Percentiles rank a stretch among this genome's conserved stretches.
Evolutionary conservation across 2,329 filamentous ascomycete genomes (phyloP).

Genomic region (Trichophyton verrucosum): DNA sequence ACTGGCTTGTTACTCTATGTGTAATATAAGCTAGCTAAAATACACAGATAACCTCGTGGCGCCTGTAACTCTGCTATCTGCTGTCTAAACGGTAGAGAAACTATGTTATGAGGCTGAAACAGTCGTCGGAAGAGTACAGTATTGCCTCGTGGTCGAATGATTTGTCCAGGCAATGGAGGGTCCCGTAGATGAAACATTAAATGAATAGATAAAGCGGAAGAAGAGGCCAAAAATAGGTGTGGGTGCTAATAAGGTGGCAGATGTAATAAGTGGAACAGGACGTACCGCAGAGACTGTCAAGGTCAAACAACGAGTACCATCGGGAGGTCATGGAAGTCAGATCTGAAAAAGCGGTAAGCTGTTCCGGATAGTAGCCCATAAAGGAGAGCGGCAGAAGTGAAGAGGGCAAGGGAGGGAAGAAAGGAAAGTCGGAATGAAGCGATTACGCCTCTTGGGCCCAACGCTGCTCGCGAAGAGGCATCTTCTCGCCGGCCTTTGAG

Average conservation of each 20-base stretch:
- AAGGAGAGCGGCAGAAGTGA: not conserved
- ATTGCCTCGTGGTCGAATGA: not conserved
- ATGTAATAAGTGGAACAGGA: not conserved
- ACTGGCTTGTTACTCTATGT: not conserved
- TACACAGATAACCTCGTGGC: not conserved
- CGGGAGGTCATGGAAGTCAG: not conserved
- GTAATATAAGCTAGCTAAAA: not conserved
- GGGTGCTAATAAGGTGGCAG: not conserved
- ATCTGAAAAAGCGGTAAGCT: not conserved
- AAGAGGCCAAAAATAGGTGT: not conserved
- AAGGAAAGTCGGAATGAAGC: no score
- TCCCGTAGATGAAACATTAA: not conserved
- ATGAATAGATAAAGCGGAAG: not conserved
- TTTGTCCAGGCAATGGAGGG: not conserved
- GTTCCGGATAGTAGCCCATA: not conserved
- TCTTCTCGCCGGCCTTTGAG: conserved; percentile 41
- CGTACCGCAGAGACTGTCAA: not conserved
- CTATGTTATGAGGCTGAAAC: conserved; percentile 10
- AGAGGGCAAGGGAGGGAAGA: not conserved
- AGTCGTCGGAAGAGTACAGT: not conserved
- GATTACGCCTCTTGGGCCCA: conserved; percentile 52
- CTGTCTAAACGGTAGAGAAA: not conserved
- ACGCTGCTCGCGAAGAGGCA: conserved; percentile 62
- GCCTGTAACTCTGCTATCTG: not conserved
- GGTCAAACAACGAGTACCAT: not conserved